Evolutionary conservation across 768 basidiomycete genomes (phyloP).

Genomic region (Termitomyces sp.): DNA sequence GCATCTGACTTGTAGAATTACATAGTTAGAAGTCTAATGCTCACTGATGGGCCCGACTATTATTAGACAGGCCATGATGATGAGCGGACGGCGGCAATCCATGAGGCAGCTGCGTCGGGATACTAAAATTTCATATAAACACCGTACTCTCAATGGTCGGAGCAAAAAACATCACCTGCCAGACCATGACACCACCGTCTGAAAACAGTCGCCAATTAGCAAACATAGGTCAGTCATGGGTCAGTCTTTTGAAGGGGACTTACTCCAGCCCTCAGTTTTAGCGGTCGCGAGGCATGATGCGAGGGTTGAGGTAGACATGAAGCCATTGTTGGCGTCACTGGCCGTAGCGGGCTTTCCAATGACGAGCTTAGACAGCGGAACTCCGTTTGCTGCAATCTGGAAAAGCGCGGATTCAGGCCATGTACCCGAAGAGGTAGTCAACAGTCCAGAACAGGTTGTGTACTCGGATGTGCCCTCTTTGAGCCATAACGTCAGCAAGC

Average conservation of each 20-base stretch:
- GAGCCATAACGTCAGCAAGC: constrained; percentile 1
- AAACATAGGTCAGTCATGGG: background rate
- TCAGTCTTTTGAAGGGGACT: constrained; percentile 19
- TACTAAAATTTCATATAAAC: constrained; percentile 16
- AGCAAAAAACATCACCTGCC: constrained; percentile 23
- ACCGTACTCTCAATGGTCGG: background rate
- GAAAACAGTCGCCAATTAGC: constrained; percentile 1
- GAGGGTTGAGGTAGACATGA: constrained; percentile 51
- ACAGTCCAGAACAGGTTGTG: constrained; percentile 53
- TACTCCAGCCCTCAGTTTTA: constrained; percentile 61
- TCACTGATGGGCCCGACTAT: background rate
- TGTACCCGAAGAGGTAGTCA: constrained; percentile 48
- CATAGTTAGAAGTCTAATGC: too few species aligned
- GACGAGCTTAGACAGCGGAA: constrained; percentile 58
- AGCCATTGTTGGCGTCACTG: constrained; percentile 53
- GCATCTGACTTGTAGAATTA: background rate
- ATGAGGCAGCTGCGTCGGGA: constrained; percentile 23
- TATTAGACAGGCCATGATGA: constrained; percentile 26
- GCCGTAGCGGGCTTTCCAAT: constrained; percentile 66
- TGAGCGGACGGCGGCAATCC: constrained; percentile 27
- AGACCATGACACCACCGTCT: constrained; percentile 33
- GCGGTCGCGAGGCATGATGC: constrained; percentile 57
- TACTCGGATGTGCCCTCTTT: constrained; percentile 60
- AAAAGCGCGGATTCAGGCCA: constrained; percentile 62
- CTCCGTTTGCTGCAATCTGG: constrained; percentile 53